Evolutionary conservation across 108 stramenopile species (phyloP), one percentile per base, ranked within the genome.

Genomic region (Stephanodiscus minutulus): DNA sequence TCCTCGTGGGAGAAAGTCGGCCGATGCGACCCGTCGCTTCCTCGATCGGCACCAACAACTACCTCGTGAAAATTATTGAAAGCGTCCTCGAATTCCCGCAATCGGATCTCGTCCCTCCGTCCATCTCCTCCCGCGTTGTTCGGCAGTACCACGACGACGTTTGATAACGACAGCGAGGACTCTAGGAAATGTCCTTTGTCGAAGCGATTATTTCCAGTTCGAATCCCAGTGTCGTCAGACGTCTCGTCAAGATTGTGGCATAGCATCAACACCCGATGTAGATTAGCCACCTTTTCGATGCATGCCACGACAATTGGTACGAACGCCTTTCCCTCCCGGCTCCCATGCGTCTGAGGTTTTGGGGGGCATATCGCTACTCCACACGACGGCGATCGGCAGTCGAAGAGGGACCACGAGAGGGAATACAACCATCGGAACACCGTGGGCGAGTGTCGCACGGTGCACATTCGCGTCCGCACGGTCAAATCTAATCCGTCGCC

Each of bases 391-490:
- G 47, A 15, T 20, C 22, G 8, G 36, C 8, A 46, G 61, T 36
- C 7, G 21, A 17, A 18, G 1, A 5, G 4, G 9, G 41, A 29
- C 25, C 11, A 35, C 11, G 53, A 27, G 15, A 72, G 22, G 25
- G 65, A 47, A 21, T 35, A 43, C 20, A 76, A 9, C 74, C 75
- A 82, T 56, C 55, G 66, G 60, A 79, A 79, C 48, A 79, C 24
- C 29, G 20, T 53, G 18, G 81, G 81, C 33, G 73, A 61, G 37
- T 76, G 77, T 12, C 76, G 28, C 5, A 82, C 76, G 27, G 81
- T 82, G 67, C 81, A 82, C 81, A 82, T 82, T 54, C 81, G 49
- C 48, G 81, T 62, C 12, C 43, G 25, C 9, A 82, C 73, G 41
- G 35, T 12, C 52, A 82, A 35, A 28, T 62, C 58, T 41, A 76